phyloP scores from a whole-genome alignment of 192 early-diverging fungal species.

The Obelidium mucronatum region DNA sequence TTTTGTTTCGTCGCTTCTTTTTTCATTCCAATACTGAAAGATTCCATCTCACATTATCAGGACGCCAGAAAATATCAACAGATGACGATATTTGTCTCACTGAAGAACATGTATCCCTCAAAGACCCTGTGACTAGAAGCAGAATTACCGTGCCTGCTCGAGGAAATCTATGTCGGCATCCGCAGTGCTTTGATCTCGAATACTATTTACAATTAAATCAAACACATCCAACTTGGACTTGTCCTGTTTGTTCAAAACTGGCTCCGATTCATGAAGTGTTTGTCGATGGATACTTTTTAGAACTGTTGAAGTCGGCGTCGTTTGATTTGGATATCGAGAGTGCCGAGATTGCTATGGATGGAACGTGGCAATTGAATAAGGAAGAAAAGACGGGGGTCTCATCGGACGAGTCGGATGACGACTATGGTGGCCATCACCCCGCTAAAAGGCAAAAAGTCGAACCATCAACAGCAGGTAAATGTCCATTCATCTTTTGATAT shows the following conservation, averaged over 20 bases:
- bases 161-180: slow-evolving; percentile 20
- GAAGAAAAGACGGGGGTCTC: slow-evolving; percentile 3
- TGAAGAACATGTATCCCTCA: slow-evolving; percentile 27
- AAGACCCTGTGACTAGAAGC: slow-evolving; percentile 24
- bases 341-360: slow-evolving; percentile 23
- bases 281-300: slow-evolving; percentile 37
- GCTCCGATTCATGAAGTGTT: slow-evolving; percentile 32
- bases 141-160: slow-evolving; percentile 19
- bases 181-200: slow-evolving; percentile 40
- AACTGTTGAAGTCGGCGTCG: slow-evolving; percentile 12
- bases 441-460: background rate
- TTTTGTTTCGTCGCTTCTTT: too few relatives aligned
- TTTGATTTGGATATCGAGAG: slow-evolving; percentile 21
- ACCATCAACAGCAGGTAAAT: too few relatives aligned
- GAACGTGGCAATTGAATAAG: slow-evolving; percentile 21
- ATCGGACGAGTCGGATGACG: slow-evolving; percentile 21
- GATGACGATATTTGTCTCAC: slow-evolving; percentile 29
- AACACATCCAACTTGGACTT: slow-evolving; percentile 35
- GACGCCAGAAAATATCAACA: background rate
- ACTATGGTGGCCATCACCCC: background rate
- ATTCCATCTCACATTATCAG: background rate
- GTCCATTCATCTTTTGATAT: background rate
- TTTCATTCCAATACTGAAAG: background rate
- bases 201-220: slow-evolving; percentile 28
- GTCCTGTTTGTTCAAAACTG: slow-evolving; percentile 32